phyloP scores from a whole-genome alignment of 805 yeast genomes.

The Candida nanaspora region DNA sequence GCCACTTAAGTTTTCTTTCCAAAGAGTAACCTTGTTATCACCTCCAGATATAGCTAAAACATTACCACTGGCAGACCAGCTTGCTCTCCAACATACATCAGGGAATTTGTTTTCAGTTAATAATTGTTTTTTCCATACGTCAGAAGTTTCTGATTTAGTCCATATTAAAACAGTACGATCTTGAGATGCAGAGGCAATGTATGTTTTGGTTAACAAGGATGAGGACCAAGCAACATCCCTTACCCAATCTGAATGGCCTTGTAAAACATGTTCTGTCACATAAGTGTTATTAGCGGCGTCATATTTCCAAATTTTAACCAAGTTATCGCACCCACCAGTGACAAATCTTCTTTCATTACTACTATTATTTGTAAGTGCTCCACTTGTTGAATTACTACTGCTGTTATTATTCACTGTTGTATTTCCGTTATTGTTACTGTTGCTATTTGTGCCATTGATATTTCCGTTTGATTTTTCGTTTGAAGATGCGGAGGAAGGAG shows the following conservation, averaged over 20 bases:
- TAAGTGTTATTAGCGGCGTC: conserved; percentile 51
- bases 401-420: conserved; percentile 25
- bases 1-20: conserved; percentile 93
- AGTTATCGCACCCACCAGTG: conserved; percentile 92
- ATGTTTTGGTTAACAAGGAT: conserved; percentile 74
- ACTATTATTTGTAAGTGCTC: conserved; percentile 9
- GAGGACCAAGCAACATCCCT: conserved; percentile 99
- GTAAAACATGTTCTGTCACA: conserved; percentile 65
- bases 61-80: conserved; percentile 96
- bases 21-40: conserved; percentile 88
- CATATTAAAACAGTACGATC: conserved; percentile 92
- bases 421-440: background rate
- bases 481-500: too few species aligned
- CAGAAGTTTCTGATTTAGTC: conserved; percentile 52
- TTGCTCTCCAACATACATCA: conserved; percentile 96
- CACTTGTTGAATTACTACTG: conserved; percentile 14
- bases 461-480: background rate
- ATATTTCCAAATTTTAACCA: conserved; percentile 84
- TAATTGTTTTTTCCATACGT: conserved; percentile 68
- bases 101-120: conserved; percentile 80
- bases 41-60: conserved; percentile 94
- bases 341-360: conserved; percentile 63
- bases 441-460: background rate
- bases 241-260: conserved; percentile 97
- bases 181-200: conserved; percentile 94